Evolutionary conservation across 495 filamentous ascomycete species (phyloP), one percentile per base, ranked within the genome.

Genomic region (Neurospora sp.): DNA sequence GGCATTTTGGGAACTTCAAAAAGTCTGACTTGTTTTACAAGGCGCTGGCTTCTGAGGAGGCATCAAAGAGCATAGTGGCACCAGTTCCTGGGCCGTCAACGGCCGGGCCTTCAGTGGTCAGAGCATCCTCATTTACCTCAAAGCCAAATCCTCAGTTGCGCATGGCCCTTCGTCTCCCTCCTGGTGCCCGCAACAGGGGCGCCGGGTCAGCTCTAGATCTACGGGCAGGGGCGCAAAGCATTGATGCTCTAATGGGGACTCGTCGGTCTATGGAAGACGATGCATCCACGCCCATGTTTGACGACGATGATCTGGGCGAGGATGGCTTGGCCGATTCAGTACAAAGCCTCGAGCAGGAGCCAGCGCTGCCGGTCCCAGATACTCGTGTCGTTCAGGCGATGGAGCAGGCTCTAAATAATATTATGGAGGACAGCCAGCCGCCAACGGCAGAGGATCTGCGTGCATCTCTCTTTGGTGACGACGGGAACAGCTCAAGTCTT

Each of bases 1-100:
- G 84, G 41, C 88, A 97, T 77, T 94, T 94, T 74, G 89, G 90
- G 23, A 91, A 90, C 54, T 99, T 99, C 81, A 96, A 93, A 76
- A 91, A 90, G 70, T 97, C 94, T 0, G 94, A 98, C 77, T 79
- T 98, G 1, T 99, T 93, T 79, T 98, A 93, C 86, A 98, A 99
- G 77, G 97, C 93, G 76, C 85, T 98, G 5, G 92, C 96, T 11
- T 93, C 94, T 1, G 94, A 97, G 75, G 94, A 98, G 77, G 88
- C 89, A 31, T 88, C 92, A 0, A 84, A 85, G 70, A 83, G 79
- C 44, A 77, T 77, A 12, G 71, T 75, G 11, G n/a, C 74, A 20
- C 71, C 77, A 3, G 23, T 62, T 31, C 16, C 54, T 31, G 54
- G 54, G 2, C 6, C 54, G 16, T 62, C 54, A 62, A 73, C 73